phyloP scores from a whole-genome alignment of 1,139 yeast species.

The Nakaseomyces delphensis region DNA sequence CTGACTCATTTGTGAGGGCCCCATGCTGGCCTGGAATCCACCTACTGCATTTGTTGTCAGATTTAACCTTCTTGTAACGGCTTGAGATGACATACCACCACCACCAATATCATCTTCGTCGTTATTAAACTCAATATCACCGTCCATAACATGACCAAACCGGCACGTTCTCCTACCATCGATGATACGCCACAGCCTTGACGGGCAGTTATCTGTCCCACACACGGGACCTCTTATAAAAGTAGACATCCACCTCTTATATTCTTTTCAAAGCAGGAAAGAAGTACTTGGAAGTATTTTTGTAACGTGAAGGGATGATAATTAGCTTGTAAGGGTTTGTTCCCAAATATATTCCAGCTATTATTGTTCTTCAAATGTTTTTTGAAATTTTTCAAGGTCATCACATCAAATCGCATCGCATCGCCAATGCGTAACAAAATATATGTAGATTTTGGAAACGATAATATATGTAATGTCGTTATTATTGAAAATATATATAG shows the following conservation, averaged over 20 bases:
- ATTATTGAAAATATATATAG: constrained; percentile 1
- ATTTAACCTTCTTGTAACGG: constrained; percentile 49
- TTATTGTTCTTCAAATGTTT: not conserved
- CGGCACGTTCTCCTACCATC: constrained; percentile 81
- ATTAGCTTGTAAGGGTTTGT: not conserved
- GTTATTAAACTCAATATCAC: constrained; percentile 67
- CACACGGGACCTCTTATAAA: constrained; percentile 64
- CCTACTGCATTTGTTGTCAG: constrained; percentile 34
- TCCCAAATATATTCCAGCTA: no score
- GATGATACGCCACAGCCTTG: constrained; percentile 57
- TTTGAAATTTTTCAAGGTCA: not conserved
- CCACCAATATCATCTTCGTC: constrained; percentile 52
- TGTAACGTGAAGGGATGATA: not conserved
- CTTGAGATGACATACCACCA: constrained; percentile 25
- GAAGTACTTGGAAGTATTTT: not conserved
- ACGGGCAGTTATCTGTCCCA: constrained; percentile 83
- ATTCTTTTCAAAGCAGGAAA: no score
- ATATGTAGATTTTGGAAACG: not conserved
- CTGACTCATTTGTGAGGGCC: constrained; percentile 16
- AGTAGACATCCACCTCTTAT: constrained; percentile 28
- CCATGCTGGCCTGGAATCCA: constrained; percentile 26
- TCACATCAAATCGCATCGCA: no score
- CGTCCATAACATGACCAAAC: constrained; percentile 81
- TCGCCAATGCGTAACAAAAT: no score
- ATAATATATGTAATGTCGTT: not conserved